A percentile compares a stretch with the other conserved stretches of the same genome.
Conservation (phyloP, 805 yeast species). For the Yarrowia keelungensis region DNA sequence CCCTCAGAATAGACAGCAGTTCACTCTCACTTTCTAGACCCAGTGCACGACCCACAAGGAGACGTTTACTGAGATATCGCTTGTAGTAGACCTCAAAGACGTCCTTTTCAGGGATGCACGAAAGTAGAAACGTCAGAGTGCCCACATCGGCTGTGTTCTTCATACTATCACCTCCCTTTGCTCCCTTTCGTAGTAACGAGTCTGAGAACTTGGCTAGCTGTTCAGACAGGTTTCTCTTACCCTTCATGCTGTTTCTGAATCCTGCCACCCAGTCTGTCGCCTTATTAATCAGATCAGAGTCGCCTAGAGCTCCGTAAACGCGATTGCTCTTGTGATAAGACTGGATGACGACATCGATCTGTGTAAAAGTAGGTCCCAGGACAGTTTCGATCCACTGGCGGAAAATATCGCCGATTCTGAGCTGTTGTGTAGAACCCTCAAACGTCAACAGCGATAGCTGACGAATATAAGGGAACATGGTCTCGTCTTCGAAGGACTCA, state of each 20-base stretch:
- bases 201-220: conserved; percentile 48
- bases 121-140: conserved; percentile 73
- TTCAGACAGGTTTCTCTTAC: conserved; percentile 44
- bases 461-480: neutral
- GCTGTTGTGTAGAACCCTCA: conserved; percentile 16
- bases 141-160: neutral
- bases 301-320: neutral
- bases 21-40: conserved; percentile 80
- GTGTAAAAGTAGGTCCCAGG: conserved; percentile 14
- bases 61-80: conserved; percentile 82
- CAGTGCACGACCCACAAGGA: conserved; percentile 77
- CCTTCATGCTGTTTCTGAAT: conserved; percentile 27
- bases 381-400: conserved; percentile 26
- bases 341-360: conserved; percentile 5
- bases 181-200: conserved; percentile 45
- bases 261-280: conserved; percentile 24
- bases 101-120: conserved; percentile 88
- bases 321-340: conserved; percentile 6
- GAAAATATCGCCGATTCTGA: conserved; percentile 22
- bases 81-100: conserved; percentile 92
- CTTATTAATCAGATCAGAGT: neutral
- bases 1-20: conserved; percentile 80
- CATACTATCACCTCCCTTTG: conserved; percentile 38
- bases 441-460: neutral
- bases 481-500: conserved; percentile 10